These are phyloP conservation scores for Rhodomyrtus psidioides DNA, from an alignment of 441 rosid species.

Conservation along the genomic window DNA sequence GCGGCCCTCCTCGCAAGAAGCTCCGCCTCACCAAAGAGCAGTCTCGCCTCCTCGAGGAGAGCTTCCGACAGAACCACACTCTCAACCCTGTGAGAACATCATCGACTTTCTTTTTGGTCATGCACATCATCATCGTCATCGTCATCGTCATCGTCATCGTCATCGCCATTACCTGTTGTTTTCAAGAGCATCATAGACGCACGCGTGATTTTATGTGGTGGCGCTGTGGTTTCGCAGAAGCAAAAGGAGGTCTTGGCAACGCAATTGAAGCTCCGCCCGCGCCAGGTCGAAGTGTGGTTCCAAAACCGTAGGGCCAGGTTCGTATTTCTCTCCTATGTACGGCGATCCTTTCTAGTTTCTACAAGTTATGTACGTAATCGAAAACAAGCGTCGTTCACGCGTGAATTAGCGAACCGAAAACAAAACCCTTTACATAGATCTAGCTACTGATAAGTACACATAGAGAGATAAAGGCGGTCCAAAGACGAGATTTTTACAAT, in stretches of 20 bases:
- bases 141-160: not conserved
- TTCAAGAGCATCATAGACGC: not conserved
- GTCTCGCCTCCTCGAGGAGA: conserved; percentile 89
- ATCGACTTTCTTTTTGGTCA: not conserved
- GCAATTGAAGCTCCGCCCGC: conserved; percentile 52
- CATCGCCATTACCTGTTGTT: not conserved
- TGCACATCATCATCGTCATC: not conserved
- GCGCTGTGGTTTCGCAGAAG: conserved; percentile 28
- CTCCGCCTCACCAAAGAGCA: conserved; percentile 89
- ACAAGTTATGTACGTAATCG: not conserved
- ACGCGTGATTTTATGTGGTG: not conserved
- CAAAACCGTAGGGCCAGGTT: conserved; percentile 90
- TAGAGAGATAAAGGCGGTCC: not conserved
- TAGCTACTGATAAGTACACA: not conserved
- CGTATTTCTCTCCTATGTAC: not conserved
- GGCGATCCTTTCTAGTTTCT: not conserved
- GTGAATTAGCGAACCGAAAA: not conserved
- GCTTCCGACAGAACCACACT: conserved; percentile 82
- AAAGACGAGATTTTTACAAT: not conserved
- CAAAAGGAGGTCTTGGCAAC: conserved; percentile 63
- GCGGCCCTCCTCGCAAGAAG: conserved; percentile 60
- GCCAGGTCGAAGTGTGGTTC: conserved; percentile 82
- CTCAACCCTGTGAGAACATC: conserved; percentile 48
- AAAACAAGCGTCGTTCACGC: not conserved
- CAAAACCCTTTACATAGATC: not conserved